Base-by-base conservation (phyloP, 179 eudicot genomes). In the Patellifolia procumbens region DNA sequence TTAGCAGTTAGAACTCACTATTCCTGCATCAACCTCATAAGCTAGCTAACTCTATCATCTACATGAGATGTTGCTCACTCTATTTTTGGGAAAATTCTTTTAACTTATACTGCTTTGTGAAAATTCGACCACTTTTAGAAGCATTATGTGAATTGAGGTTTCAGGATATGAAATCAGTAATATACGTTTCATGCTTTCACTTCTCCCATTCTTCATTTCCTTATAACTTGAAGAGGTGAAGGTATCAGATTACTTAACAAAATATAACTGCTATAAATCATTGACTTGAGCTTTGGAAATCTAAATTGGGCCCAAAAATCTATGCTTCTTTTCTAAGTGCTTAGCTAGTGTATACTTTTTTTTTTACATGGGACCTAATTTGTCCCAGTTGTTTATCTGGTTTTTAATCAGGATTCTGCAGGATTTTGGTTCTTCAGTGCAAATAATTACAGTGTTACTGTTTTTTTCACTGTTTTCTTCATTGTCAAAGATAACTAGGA, bases 291-390 rank as follows among this genome's bases (percentile, higher is more conserved):
- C 80, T 70, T 79, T 65, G 77, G 80, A 48, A 65, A 82, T 82
- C 85, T 75, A 79, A 58, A 46, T 79, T 71, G 85, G 85, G 66
- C 85, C 82, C 85, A 34, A 75, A 82, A 82, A 82, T 82, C 67
- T 66, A 75, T 82, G 80, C 64, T 46, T 72, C 79, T 82, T 82
- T 73, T 10, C 56, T 28, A 63, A 82, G 79, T 81, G 78, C 72
- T 77, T 52, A 10, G 46, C 76, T 43, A 68, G 75, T 73, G 81
- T 52, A 65, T 34, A 51, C 43, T 34, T 65, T 75, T 81, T 74
- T 75, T 81, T 74, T 55, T 19, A 70, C 74, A 55, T 79, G 79
- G 85, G 82, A 70, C 85, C 82, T 31, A 64, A 52, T 43, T 71
- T 51, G 45, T 58, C 64, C 65, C 13, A 53, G 66, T 55, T 72